phyloP scores from a whole-genome alignment of 805 yeast genomes.

The Kodamaea hsintzibuensis region DNA sequence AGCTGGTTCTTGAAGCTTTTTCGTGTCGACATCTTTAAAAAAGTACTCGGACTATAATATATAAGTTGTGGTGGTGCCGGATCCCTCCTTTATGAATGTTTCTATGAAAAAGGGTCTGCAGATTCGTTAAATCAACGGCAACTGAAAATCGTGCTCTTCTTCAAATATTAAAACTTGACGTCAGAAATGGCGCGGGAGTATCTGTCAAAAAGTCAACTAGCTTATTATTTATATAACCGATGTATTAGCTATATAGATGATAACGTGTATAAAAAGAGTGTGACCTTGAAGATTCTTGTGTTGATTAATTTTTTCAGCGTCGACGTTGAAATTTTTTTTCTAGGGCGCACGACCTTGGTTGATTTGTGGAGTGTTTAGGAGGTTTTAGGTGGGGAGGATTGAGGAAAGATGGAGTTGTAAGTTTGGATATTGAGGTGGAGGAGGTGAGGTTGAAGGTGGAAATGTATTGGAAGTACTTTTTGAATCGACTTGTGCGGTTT shows the following conservation, averaged over 20 bases:
- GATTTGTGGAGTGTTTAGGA: not conserved
- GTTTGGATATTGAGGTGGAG: not conserved
- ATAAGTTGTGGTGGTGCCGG: not conserved
- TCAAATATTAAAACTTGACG: slow-evolving; percentile 2
- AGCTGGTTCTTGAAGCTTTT: slow-evolving; percentile 48
- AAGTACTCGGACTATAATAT: not conserved
- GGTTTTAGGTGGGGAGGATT: not conserved
- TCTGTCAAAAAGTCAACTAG: not conserved
- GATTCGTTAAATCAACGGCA: slow-evolving; percentile 5
- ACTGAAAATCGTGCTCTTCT: slow-evolving; percentile 6
- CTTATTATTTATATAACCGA: slow-evolving; percentile 5
- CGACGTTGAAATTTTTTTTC: slow-evolving; percentile 7
- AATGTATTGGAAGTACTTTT: no score
- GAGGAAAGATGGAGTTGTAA: not conserved
- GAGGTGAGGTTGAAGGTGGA: not conserved
- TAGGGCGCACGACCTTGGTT: slow-evolving; percentile 1
- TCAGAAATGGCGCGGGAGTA: not conserved
- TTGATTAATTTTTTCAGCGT: slow-evolving; percentile 8
- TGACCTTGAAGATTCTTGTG: slow-evolving; percentile 2
- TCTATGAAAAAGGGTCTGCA: slow-evolving; percentile 4
- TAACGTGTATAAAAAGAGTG: slow-evolving; percentile 4
- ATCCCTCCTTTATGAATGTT: slow-evolving; percentile 1
- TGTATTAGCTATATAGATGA: slow-evolving; percentile 6
- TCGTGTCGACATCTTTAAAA: slow-evolving; percentile 33
- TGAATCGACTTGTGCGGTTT: no score